Base-by-base conservation (phyloP, 2,329 filamentous ascomycete genomes). In the Ciborinia camelliae region DNA sequence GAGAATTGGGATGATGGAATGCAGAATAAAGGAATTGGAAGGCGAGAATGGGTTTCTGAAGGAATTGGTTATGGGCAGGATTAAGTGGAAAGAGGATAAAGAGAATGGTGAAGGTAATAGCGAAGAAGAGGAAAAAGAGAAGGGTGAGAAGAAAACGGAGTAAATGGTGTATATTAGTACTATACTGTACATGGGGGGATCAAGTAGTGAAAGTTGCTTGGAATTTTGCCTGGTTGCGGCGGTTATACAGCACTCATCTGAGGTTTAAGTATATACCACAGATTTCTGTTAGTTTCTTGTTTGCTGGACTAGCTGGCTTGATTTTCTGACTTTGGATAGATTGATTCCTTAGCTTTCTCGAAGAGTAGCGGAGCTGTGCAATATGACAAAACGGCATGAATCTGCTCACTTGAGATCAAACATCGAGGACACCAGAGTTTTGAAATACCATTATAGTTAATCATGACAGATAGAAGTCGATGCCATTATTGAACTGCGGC, bases 21-120 rank as follows among this genome's bases (percentile, higher is more conserved):
- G 82, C 70, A 86, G 86, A 67, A 87, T 94, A 52, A 82, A 82
- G 63, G 88, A 91, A 73, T 83, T 94, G 32, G 88, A 92, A 79
- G 89, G 88, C 72, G 89, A 92, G 79, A 92, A 92, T 78, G 86
- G 88, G 75, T 92, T 89, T 88, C 78, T 92, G 70, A 90, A 90
- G 81, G 88, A 89, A 75, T 81, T 92, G 48, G 84, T 94, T 48
- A 89, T 91, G 66, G 90, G 90, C 71, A 86, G 75, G n/a, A 65
- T 65, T 47, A 67, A 73, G 10, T 74, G 76, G 66, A 73, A 73
- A 41, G 75, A 77, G 64, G 70, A 76, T 41, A 71, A 71, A 23
- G 71, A 70, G 18, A 71, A 74, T 53, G 75, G 74, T 63, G 76
- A 74, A 39, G 72, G 65, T 39, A 69, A 69, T 65, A 73, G 74